Conservation (phyloP, 2,329 filamentous ascomycete species). For the Fonsecaea nubica region DNA sequence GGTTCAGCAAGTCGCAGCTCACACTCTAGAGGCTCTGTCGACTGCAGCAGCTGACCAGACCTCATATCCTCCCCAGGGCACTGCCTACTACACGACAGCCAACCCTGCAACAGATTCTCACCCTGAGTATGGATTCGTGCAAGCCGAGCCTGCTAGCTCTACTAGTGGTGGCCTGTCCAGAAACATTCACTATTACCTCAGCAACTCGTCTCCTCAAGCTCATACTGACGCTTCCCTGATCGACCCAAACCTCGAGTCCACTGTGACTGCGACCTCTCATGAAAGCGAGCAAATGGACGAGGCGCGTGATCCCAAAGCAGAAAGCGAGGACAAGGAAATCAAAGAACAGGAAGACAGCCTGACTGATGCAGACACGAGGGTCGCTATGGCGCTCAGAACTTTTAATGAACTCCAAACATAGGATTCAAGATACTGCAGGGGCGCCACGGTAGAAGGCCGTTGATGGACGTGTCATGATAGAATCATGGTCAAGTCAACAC, state of each 20-base stretch:
- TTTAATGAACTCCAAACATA: constrained; percentile 31
- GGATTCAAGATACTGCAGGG: not conserved
- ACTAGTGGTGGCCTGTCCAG: constrained; percentile 12
- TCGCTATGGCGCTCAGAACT: constrained; percentile 31
- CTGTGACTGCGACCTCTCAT: constrained; percentile 21
- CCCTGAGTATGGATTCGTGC: constrained; percentile 35
- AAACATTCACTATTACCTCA: constrained; percentile 25
- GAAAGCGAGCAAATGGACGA: constrained; percentile 11
- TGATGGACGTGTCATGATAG: constrained; percentile 1
- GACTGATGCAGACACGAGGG: constrained; percentile 27
- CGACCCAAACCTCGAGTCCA: constrained; percentile 35
- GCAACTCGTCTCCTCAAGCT: constrained; percentile 20
- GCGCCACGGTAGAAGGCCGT: not conserved
- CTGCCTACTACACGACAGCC: constrained; percentile 34
- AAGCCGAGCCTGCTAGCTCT: constrained; percentile 13
- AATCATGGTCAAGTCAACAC: constrained; percentile 2
- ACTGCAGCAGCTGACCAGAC: constrained; percentile 32
- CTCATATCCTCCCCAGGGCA: constrained; percentile 30
- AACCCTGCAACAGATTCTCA: constrained; percentile 22
- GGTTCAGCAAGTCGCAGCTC: constrained; percentile 34
- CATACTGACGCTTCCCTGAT: constrained; percentile 33
- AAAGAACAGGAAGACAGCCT: constrained; percentile 23
- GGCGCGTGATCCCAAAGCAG: not conserved
- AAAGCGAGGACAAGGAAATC: constrained; percentile 11
- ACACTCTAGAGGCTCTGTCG: constrained; percentile 33